These are phyloP conservation scores for Neonectria coccinea DNA, from an alignment of 2,329 filamentous ascomycete genomes.

Conservation along the genomic window DNA sequence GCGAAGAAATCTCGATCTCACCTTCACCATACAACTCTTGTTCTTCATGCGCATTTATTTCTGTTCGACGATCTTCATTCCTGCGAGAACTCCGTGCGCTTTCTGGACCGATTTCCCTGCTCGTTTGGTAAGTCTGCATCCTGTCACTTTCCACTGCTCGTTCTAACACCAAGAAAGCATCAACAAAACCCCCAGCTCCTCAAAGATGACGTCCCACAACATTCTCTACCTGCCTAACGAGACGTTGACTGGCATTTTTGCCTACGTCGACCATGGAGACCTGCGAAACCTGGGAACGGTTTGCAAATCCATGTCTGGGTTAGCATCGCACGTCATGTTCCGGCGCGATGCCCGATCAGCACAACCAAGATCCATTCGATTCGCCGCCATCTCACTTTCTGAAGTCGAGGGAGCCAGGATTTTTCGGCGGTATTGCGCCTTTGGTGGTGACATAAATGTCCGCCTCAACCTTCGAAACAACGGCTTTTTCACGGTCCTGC, in stretches of 20 bases:
- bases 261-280: neutral
- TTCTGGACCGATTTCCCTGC: neutral
- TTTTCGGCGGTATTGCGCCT: neutral
- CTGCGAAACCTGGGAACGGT: neutral
- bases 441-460: neutral
- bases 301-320: neutral
- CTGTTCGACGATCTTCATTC: neutral
- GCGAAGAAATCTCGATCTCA: neutral
- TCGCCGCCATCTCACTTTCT: neutral
- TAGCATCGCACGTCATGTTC: neutral
- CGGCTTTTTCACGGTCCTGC: neutral
- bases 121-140: neutral
- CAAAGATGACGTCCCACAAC: too few relatives aligned
- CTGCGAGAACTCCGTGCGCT: neutral
- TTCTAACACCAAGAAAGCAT: neutral
- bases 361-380: neutral
- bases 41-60: too few relatives aligned
- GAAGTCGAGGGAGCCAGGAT: neutral
- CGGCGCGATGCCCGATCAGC: neutral
- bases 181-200: too few relatives aligned
- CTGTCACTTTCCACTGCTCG: neutral
- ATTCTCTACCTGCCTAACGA: too few relatives aligned
- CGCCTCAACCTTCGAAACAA: neutral
- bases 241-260: neutral
- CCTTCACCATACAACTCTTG: too few relatives aligned